Evolutionary conservation across 2,329 filamentous ascomycete genomes (phyloP).

Genomic region (Grosmannia clavigera): DNA sequence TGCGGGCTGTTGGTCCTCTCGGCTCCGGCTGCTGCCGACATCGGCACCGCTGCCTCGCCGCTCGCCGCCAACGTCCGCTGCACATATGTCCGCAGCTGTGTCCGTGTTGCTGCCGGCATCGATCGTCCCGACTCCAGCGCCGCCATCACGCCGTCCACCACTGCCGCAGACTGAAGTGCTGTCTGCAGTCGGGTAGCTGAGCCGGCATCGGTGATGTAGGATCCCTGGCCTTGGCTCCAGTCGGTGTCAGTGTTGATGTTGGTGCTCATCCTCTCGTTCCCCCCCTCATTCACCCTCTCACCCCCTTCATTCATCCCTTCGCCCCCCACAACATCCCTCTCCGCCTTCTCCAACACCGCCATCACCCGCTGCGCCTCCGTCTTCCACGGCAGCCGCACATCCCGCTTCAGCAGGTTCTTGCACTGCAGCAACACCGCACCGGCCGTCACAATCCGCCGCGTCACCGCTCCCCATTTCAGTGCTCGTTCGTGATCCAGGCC

Average conservation of each 20-base stretch:
- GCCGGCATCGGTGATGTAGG: not conserved
- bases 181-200: not conserved
- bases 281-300: not conserved
- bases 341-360: slow-evolving; percentile 47
- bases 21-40: slow-evolving; percentile 15
- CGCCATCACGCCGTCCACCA: slow-evolving; percentile 48
- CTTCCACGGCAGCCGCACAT: slow-evolving; percentile 68
- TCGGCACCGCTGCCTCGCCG: slow-evolving; percentile 26
- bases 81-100: slow-evolving; percentile 44
- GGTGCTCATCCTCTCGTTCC: too few relatives aligned
- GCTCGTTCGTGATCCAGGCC: slow-evolving; percentile 56
- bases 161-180: slow-evolving; percentile 19
- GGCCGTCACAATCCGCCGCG: slow-evolving; percentile 56
- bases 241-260: too few relatives aligned
- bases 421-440: slow-evolving; percentile 66
- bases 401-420: slow-evolving; percentile 73
- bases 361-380: slow-evolving; percentile 60
- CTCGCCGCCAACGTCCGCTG: slow-evolving; percentile 41
- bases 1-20: slow-evolving; percentile 11
- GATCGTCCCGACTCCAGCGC: slow-evolving; percentile 49
- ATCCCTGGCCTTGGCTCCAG: not conserved
- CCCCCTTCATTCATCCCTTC: not conserved
- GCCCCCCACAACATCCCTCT: slow-evolving; percentile 16
- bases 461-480: slow-evolving; percentile 39
- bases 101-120: slow-evolving; percentile 52